Conservation (phyloP, 805 yeast species). For the Nakazawaea siamensis region DNA sequence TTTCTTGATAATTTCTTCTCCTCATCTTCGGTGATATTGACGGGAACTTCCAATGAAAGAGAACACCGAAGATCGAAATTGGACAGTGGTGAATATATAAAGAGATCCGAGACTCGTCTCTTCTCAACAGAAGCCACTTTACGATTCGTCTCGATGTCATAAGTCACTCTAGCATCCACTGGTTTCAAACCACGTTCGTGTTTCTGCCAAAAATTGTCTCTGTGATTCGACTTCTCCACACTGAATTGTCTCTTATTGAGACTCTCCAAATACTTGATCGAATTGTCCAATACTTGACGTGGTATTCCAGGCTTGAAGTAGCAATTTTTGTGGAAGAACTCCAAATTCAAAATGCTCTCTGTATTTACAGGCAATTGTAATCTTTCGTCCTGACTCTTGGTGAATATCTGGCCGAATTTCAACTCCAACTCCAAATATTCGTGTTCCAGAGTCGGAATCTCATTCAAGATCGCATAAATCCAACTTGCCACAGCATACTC, state of each 20-base stretch:
- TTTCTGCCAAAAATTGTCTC: constrained; percentile 57
- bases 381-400: constrained; percentile 53
- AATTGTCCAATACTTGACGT: constrained; percentile 49
- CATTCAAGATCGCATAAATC: constrained; percentile 75
- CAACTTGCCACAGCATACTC: constrained; percentile 80
- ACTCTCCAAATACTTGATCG: constrained; percentile 45
- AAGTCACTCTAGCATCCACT: constrained; percentile 53
- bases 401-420: constrained; percentile 66
- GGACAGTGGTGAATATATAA: constrained; percentile 67
- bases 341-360: constrained; percentile 46
- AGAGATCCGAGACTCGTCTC: constrained; percentile 62
- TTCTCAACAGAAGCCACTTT: constrained; percentile 64
- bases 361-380: constrained; percentile 59
- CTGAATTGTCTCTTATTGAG: constrained; percentile 37
- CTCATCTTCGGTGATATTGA: constrained; percentile 41
- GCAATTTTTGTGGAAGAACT: constrained; percentile 46
- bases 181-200: constrained; percentile 60
- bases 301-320: constrained; percentile 61
- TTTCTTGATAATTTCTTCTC: constrained; percentile 43
- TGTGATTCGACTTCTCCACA: constrained; percentile 50
- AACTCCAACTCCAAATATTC: constrained; percentile 64
- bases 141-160: constrained; percentile 62
- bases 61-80: constrained; percentile 72
- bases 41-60: constrained; percentile 70
- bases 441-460: constrained; percentile 36